Conservation (phyloP, 768 basidiomycete species). For the Leucocoprinus leucothites region DNA sequence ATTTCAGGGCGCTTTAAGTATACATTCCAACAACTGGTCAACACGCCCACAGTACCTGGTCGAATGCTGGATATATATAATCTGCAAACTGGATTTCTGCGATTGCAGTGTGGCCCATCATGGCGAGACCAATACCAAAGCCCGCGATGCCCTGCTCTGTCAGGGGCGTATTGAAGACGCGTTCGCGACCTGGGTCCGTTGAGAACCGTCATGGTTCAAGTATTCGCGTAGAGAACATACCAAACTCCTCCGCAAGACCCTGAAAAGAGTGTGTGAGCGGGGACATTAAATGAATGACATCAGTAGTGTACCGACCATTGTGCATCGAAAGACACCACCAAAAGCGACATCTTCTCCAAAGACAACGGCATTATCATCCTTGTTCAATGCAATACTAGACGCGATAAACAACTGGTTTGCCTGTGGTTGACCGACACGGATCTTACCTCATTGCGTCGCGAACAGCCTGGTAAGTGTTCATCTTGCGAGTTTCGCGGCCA, state of each 20-base stretch:
- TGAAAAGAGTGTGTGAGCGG: conserved; percentile 23
- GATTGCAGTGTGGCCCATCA: conserved; percentile 93
- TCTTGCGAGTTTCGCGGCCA: conserved; percentile 87
- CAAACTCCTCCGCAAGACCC: conserved; percentile 93
- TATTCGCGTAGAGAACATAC: conserved; percentile 34
- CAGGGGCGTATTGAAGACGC: conserved; percentile 93
- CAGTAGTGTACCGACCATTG: conserved; percentile 56
- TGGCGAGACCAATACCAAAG: conserved; percentile 87
- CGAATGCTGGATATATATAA: conserved; percentile 93
- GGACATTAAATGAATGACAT: conserved; percentile 1
- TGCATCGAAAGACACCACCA: conserved; percentile 92
- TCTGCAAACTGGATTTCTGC: conserved; percentile 92
- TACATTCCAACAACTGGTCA: neutral
- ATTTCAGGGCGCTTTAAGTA: conserved; percentile 1
- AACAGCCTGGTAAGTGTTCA: conserved; percentile 94
- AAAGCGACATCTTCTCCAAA: conserved; percentile 94
- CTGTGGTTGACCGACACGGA: neutral
- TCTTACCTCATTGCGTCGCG: conserved; percentile 70
- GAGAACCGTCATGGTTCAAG: conserved; percentile 5
- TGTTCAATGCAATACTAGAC: conserved; percentile 66
- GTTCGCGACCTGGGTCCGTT: conserved; percentile 62
- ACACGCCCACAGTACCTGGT: conserved; percentile 54
- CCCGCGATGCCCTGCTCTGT: conserved; percentile 94
- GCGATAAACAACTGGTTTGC: neutral
- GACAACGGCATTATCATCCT: conserved; percentile 84